Conservation (phyloP, 164 flowering plant species). For the Tetracentron sinense region DNA sequence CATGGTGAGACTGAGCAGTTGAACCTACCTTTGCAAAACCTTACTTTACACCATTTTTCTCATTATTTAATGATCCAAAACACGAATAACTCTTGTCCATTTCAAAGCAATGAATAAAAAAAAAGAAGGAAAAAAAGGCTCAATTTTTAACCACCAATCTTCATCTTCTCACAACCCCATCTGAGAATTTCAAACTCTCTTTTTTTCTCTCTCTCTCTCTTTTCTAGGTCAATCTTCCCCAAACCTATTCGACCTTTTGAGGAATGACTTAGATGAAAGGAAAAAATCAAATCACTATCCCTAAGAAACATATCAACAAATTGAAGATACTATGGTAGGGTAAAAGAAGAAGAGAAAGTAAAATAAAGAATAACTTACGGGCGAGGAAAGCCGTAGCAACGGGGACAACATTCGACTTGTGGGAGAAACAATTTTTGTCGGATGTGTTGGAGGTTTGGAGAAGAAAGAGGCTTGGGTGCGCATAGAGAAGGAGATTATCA, state of each 20-base stretch:
- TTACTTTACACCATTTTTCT: conserved; percentile 27
- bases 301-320: neutral
- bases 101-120: conserved; percentile 26
- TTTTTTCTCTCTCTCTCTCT: neutral
- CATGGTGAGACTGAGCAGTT: conserved; percentile 13
- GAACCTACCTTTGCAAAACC: conserved; percentile 21
- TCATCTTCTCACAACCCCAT: neutral
- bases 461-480: no score
- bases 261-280: neutral
- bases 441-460: no score
- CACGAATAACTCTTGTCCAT: conserved; percentile 75
- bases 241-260: neutral
- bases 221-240: neutral
- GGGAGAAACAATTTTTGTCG: no score
- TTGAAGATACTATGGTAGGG: no score
- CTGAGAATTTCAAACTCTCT: neutral
- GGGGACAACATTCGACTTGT: no score
- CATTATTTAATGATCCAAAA: conserved; percentile 48
- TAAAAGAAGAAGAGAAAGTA: neutral
- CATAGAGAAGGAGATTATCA: no score
- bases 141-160: neutral
- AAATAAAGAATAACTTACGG: no score
- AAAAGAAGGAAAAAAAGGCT: neutral
- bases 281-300: neutral
- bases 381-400: no score